A percentile compares a stretch with the other conserved stretches of the same genome.
Conservation (phyloP, 169 alveolate genomes). For the Eimeria maxima region DNA sequence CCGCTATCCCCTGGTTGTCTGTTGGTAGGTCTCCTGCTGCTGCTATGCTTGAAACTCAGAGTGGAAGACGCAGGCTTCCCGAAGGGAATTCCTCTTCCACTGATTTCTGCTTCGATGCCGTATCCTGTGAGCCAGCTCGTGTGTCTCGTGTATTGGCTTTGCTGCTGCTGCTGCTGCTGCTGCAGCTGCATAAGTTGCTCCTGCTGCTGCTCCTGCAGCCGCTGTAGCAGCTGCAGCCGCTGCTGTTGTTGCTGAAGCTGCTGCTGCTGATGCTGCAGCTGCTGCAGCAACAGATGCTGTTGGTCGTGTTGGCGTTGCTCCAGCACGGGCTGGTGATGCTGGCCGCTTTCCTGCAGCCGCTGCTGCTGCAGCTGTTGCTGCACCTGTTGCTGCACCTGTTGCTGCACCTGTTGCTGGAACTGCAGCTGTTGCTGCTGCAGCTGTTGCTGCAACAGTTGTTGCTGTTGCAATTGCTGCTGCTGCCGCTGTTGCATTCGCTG, state of each 20-base stretch:
- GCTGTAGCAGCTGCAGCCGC: neutral
- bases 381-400: neutral
- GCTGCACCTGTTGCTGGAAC: neutral
- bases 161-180: slow-evolving; percentile 36
- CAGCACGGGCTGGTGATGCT: neutral
- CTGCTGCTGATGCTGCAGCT: neutral
- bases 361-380: slow-evolving; percentile 26
- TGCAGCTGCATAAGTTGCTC: neutral
- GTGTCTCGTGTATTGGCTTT: neutral
- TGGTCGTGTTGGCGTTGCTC: neutral
- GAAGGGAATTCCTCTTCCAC: neutral
- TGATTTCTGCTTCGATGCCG: neutral
- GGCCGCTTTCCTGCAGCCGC: neutral
- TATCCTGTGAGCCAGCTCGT: neutral
- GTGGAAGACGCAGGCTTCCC: neutral
- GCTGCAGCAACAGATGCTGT: slow-evolving; percentile 5
- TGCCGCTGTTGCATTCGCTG: neutral
- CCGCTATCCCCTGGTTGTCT: neutral
- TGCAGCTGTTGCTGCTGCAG: slow-evolving; percentile 37
- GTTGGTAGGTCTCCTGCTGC: neutral
- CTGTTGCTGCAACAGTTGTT: neutral
- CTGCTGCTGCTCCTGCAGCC: neutral
- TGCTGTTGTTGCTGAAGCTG: slow-evolving; percentile 1
- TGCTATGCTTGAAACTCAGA: neutral
- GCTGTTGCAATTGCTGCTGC: neutral